Conservation (phyloP, 768 basidiomycete genomes). For the Gloeophyllum trabeum region DNA sequence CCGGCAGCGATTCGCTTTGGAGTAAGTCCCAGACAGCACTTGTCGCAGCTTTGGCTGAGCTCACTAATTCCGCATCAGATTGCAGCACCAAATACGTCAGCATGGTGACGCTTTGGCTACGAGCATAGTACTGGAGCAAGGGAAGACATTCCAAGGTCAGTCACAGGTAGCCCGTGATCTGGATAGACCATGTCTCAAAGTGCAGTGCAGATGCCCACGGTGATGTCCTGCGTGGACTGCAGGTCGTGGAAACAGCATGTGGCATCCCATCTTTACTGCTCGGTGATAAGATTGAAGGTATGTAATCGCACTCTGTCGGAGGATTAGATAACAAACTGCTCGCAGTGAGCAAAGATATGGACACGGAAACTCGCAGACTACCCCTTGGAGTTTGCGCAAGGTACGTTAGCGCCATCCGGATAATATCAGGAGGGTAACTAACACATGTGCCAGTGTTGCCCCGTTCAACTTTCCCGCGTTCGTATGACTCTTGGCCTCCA, state of each 20-base stretch:
- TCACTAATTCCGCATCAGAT: constrained; percentile 28
- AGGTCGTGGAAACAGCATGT: constrained; percentile 75
- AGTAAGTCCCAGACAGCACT: constrained; percentile 42
- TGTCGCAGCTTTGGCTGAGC: neutral
- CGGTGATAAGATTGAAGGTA: constrained; percentile 89
- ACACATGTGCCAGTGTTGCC: constrained; percentile 36
- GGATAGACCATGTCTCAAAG: no score
- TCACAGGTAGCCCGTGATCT: no score
- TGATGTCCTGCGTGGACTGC: constrained; percentile 85
- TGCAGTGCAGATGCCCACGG: constrained; percentile 93
- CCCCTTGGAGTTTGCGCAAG: constrained; percentile 84
- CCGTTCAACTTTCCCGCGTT: constrained; percentile 91
- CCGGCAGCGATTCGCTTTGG: constrained; percentile 80
- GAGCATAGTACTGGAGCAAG: constrained; percentile 91
- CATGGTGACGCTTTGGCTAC: constrained; percentile 79
- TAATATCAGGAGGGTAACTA: neutral
- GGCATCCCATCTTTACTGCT: constrained; percentile 78
- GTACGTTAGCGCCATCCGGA: constrained; percentile 12
- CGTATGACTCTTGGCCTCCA: constrained; percentile 20
- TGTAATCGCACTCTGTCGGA: neutral
- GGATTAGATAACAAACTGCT: neutral
- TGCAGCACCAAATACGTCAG: constrained; percentile 79
- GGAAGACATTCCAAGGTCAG: constrained; percentile 80
- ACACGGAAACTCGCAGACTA: constrained; percentile 75
- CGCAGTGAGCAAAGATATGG: constrained; percentile 90